Percentiles rank a stretch among this genome's conserved stretches.
Conservation (phyloP, 2,329 filamentous ascomycete genomes). For the Aspergillus felis region DNA sequence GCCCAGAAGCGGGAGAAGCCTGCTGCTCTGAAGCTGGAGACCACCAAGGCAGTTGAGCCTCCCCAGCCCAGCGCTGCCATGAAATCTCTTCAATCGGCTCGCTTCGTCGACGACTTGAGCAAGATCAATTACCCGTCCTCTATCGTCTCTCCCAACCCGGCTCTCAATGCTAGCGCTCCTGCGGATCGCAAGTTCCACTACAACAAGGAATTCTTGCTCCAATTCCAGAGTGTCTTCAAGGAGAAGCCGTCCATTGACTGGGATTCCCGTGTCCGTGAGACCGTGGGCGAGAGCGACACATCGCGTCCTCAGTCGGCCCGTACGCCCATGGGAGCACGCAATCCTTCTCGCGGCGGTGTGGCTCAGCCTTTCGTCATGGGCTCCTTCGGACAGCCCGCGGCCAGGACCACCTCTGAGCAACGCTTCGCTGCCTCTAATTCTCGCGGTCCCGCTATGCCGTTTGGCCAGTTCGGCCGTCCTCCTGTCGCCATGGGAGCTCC, state of each 20-base stretch:
- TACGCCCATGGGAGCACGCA: constrained; percentile 48
- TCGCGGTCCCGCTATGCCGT: constrained; percentile 47
- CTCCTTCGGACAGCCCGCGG: constrained; percentile 53
- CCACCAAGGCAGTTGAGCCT: constrained; percentile 81
- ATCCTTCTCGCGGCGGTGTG: constrained; percentile 50
- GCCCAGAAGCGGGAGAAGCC: constrained; percentile 72
- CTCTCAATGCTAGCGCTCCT: constrained; percentile 71
- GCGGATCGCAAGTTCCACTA: constrained; percentile 84
- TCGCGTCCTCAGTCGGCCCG: constrained; percentile 57
- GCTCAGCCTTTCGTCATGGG: constrained; percentile 64
- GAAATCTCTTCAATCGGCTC: constrained; percentile 85
- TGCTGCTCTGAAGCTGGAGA: constrained; percentile 81
- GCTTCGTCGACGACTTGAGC: constrained; percentile 76
- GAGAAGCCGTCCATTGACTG: constrained; percentile 96
- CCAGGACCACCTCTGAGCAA: constrained; percentile 64
- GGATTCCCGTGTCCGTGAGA: constrained; percentile 79
- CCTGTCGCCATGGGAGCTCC: constrained; percentile 60
- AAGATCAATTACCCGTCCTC: constrained; percentile 77
- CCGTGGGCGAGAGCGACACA: constrained; percentile 71
- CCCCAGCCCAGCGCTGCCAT: constrained; percentile 91
- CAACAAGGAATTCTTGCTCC: constrained; percentile 88
- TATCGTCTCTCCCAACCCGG: constrained; percentile 85
- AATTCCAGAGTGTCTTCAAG: constrained; percentile 94
- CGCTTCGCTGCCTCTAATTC: constrained; percentile 65
- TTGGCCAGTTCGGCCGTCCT: constrained; percentile 60